A percentile compares a stretch with the other conserved stretches of the same genome.
phyloP scores from a whole-genome alignment of 2,329 filamentous ascomycete genomes.

The Calycina marina region DNA sequence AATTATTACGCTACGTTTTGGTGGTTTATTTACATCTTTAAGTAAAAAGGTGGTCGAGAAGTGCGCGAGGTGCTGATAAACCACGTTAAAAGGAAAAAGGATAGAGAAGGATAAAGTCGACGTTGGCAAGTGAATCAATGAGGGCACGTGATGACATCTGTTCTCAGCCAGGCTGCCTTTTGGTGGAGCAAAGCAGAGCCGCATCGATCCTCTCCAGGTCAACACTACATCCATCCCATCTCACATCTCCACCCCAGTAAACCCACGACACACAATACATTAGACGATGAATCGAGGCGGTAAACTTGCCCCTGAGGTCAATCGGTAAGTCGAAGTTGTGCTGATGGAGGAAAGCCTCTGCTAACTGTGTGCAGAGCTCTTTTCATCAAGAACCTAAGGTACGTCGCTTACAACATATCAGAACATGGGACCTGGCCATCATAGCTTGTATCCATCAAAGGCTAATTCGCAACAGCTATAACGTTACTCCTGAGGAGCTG shows the following conservation, averaged over 20 bases:
- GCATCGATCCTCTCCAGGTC: background rate
- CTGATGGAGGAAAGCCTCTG: conserved; percentile 2
- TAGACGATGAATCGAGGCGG: conserved; percentile 76
- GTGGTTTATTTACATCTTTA: no score
- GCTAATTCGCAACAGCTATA: conserved; percentile 53
- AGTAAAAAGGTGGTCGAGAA: background rate
- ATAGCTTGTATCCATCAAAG: no score
- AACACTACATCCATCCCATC: background rate
- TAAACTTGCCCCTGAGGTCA: conserved; percentile 99
- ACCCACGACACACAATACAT: background rate
- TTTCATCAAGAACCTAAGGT: conserved; percentile 99
- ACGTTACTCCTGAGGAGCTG: conserved; percentile 93
- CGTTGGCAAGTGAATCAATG: background rate
- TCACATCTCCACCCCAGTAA: background rate
- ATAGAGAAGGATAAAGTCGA: background rate
- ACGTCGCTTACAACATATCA: conserved; percentile 26
- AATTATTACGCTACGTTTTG: no score
- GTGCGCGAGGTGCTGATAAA: background rate
- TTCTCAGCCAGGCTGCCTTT: background rate
- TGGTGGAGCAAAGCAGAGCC: background rate
- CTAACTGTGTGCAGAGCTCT: conserved; percentile 57
- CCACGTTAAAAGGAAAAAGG: background rate
- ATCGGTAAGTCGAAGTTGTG: conserved; percentile 50
- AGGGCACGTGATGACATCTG: background rate
- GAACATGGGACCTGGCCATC: no score